Conservation (phyloP, 78 protist species). For the Cyanophora paradoxa region DNA sequence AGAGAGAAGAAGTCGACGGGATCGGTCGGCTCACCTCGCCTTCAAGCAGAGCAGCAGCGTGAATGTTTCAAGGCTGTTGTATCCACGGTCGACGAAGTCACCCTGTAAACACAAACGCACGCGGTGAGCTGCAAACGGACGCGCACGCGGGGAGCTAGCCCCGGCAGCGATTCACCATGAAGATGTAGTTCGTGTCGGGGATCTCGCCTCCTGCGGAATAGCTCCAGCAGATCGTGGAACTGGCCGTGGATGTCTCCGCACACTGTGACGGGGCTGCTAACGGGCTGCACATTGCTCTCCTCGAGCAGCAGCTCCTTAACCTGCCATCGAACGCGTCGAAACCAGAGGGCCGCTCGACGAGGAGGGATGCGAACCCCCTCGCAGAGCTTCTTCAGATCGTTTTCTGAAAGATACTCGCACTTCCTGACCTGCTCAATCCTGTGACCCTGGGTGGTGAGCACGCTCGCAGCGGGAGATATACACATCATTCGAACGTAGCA, state of each 20-base stretch:
- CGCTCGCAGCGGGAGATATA: too few relatives aligned
- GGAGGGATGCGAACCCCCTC: neutral
- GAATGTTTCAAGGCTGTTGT: conserved; percentile 60
- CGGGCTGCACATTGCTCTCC: conserved; percentile 14
- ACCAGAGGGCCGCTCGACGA: neutral
- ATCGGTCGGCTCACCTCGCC: neutral
- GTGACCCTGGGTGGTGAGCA: neutral
- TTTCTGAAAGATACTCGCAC: conserved; percentile 72
- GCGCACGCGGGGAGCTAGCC: neutral
- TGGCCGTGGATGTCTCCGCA: conserved; percentile 80
- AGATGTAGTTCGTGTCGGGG: conserved; percentile 40
- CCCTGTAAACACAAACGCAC: conserved; percentile 54
- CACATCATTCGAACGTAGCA: too few relatives aligned
- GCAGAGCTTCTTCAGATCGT: conserved; percentile 2
- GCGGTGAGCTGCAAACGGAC: neutral
- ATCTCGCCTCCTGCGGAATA: conserved; percentile 34
- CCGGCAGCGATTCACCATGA: too few relatives aligned
- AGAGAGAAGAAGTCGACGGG: neutral
- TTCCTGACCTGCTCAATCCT: conserved; percentile 59
- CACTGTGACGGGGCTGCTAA: conserved; percentile 34
- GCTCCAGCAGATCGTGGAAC: conserved; percentile 48
- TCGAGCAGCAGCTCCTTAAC: conserved; percentile 14
- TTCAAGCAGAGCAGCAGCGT: conserved; percentile 58
- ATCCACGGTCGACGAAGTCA: conserved; percentile 75
- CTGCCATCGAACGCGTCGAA: neutral